Base-by-base conservation (phyloP, 2,329 filamentous ascomycete genomes). In the Cryphonectria radicalis region DNA sequence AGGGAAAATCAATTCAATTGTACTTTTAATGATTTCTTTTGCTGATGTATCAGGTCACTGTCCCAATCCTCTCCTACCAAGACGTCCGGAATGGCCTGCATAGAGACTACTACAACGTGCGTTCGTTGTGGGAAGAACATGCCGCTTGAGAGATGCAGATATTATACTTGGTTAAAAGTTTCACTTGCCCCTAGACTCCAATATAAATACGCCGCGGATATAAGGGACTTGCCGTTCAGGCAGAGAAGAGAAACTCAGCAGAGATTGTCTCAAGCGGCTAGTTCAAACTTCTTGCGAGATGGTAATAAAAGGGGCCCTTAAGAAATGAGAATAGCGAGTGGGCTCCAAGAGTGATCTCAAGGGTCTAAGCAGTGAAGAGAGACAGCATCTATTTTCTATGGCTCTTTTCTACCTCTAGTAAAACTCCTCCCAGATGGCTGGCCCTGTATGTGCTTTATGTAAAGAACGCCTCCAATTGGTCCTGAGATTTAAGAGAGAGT, bases 401-500 rank as follows among this genome's bases (percentile, higher is more conserved):
- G 8, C 32, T 59, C 28, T 35, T 32, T 28, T 57, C 25, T 57
- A 25, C 53, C 13, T 59, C 28, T 59, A 59, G 25, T 13, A 19
- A 19, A 59, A 28, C 28, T 7, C 55, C 55, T 59, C 28, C 25
- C 55, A 0, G 17, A 59, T 59, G 55, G 28, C 25, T 59, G 55
- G 14, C 55, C 53, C 14, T 35, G 8, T 50, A 50, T n/a, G 25
- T 35, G 10, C 10, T 19, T 10, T 11, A 42, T 46, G 5, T 64
- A 28, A 17, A 50, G 17, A 42, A 50, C 6, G 17, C 42, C 25
- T 22, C 10, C 62, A 17, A 11, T 8, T 28, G 19, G 28, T 53
- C 14, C 59, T 22, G 22, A 63, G 17, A 50, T 63, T 67, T 80
- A 86, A 69, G 65, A 72, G 73, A 93, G 79, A 28, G 84, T 84